Percentiles rank a stretch among this genome's conserved stretches.
These are phyloP conservation scores for Saksenaea oblongispora DNA, from an alignment of 371 early-diverging fungal species.

Conservation along the genomic window DNA sequence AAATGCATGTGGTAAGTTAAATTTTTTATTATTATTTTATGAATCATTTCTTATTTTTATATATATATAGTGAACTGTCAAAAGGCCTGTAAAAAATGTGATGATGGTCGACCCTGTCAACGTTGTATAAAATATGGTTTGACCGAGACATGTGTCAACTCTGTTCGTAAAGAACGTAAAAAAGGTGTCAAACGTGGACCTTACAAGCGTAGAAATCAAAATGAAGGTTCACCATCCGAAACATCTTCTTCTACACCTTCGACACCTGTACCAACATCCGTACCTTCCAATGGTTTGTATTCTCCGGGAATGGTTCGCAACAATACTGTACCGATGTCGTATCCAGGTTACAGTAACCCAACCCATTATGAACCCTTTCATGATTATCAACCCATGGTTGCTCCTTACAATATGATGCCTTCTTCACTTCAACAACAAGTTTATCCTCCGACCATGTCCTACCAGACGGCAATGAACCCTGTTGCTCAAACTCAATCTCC, in stretches of 20 bases:
- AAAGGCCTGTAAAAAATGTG: constrained; percentile 93
- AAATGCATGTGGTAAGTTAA: constrained; percentile 75
- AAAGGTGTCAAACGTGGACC: constrained; percentile 87
- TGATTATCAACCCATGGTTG: neutral
- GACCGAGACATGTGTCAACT: constrained; percentile 74
- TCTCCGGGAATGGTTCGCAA: neutral
- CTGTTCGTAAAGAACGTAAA: constrained; percentile 82
- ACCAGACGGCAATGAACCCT: constrained; percentile 43
- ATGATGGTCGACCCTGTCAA: constrained; percentile 83
- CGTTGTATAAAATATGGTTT: constrained; percentile 82
- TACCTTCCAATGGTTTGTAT: neutral
- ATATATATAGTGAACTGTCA: constrained; percentile 78
- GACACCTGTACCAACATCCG: neutral
- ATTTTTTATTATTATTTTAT: neutral
- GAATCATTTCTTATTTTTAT: neutral
- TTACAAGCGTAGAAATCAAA: constrained; percentile 58
- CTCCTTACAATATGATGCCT: neutral
- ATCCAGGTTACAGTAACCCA: neutral
- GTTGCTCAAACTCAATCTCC: constrained; percentile 28
- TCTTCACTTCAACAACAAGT: neutral
- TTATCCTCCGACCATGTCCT: constrained; percentile 27
- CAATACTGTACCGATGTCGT: neutral
- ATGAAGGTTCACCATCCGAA: neutral
- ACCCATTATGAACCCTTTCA: constrained; percentile 3
- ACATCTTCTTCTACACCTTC: neutral